These are phyloP conservation scores for Stenocarpella maydis DNA, from an alignment of 2,329 filamentous ascomycete genomes.

Conservation along the genomic window DNA sequence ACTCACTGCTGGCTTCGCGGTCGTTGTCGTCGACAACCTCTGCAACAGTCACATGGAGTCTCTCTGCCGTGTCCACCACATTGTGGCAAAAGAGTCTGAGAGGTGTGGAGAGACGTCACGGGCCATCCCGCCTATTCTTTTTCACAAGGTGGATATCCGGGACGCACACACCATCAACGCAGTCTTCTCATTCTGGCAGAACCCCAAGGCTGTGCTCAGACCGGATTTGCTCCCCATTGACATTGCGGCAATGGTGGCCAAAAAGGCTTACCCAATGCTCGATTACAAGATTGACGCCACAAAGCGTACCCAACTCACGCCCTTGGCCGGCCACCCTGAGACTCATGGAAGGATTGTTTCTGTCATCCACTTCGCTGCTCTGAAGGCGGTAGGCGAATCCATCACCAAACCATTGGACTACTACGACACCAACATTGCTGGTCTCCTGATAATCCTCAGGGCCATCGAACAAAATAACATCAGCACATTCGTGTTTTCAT, in stretches of 20 bases:
- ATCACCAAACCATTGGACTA: slow-evolving; percentile 31
- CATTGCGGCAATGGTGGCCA: slow-evolving; percentile 29
- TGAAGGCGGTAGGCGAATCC: slow-evolving; percentile 32
- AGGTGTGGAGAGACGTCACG: slow-evolving; percentile 23
- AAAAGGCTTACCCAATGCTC: slow-evolving; percentile 30
- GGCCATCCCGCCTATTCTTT: slow-evolving; percentile 27
- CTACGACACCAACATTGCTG: slow-evolving; percentile 32
- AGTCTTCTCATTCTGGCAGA: slow-evolving; percentile 32
- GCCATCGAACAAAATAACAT: slow-evolving; percentile 27
- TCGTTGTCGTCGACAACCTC: slow-evolving; percentile 32
- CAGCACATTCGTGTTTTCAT: slow-evolving; percentile 33
- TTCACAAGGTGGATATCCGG: slow-evolving; percentile 31
- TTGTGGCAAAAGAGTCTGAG: slow-evolving; percentile 29
- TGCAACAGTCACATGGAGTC: slow-evolving; percentile 34
- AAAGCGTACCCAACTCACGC: slow-evolving; percentile 21
- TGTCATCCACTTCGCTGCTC: slow-evolving; percentile 33
- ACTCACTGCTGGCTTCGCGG: slow-evolving; percentile 34
- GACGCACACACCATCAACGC: slow-evolving; percentile 22
- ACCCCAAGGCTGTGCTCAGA: slow-evolving; percentile 14
- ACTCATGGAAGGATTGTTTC: slow-evolving; percentile 28
- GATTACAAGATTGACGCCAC: slow-evolving; percentile 26
- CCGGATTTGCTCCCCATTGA: slow-evolving; percentile 28
- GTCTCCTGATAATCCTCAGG: slow-evolving; percentile 22
- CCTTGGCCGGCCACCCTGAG: not conserved
- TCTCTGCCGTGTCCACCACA: slow-evolving; percentile 29